Conservation (phyloP, 2,329 filamentous ascomycete genomes). For the Colletotrichum godetiae region DNA sequence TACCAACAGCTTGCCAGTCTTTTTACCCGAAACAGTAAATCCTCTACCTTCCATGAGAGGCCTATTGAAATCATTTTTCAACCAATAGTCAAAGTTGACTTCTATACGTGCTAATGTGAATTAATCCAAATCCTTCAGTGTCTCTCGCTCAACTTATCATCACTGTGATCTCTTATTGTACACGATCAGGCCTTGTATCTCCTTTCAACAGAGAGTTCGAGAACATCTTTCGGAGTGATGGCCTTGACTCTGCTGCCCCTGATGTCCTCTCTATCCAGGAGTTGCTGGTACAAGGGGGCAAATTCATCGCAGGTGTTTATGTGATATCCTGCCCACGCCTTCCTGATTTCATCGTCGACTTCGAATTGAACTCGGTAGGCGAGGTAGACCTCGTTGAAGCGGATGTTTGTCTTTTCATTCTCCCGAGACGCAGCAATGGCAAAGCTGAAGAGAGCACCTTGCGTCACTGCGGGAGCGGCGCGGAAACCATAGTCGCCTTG, state of each 20-base stretch:
- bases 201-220: not conserved
- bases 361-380: conserved; percentile 43
- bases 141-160: too few species aligned
- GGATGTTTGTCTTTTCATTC: conserved; percentile 45
- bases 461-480: conserved; percentile 43
- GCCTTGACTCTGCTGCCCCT: not conserved
- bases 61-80: too few species aligned
- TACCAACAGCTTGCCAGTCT: too few species aligned
- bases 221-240: not conserved
- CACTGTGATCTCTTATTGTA: too few species aligned
- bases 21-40: too few species aligned
- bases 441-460: conserved; percentile 51
- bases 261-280: not conserved
- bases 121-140: too few species aligned
- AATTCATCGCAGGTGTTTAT: not conserved
- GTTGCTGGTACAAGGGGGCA: not conserved
- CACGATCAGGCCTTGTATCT: not conserved
- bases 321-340: not conserved
- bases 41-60: too few species aligned
- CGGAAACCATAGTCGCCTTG: conserved; percentile 40
- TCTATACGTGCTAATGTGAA: too few species aligned
- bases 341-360: not conserved
- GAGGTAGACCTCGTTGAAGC: conserved; percentile 54
- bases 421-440: conserved; percentile 43
- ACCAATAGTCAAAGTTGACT: too few species aligned